Evolutionary conservation across 169 alveolate species (phyloP), one percentile per base, ranked within the genome.

Genomic region (Sarcocystis neurona): DNA sequence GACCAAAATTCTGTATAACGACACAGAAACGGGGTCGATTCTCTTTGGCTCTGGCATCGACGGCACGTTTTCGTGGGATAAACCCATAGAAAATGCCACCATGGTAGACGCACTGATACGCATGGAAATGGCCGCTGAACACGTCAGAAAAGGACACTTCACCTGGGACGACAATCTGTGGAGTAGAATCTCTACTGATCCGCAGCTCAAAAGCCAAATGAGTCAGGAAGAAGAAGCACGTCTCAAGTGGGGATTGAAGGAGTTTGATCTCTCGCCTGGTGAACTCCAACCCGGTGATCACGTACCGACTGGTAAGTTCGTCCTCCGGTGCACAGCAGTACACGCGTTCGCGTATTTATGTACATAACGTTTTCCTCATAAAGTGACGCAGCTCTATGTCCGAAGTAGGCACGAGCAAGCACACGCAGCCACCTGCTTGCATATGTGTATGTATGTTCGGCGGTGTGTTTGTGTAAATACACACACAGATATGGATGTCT

Each of bases 111-210:
- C 94, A n/a, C 39, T 92, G 44, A 75, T 92, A 39, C 90, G 77
- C 66, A 89, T 92, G 93, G 94, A 92, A n/a, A 92, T 92, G 87
- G 93, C 94, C 23, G 63, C 79, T 32, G 94, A 92, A 87, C 87
- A 89, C 41, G 63, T 86, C 43, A 66, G 94, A 27, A 79, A 87
- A 39, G 94, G 94, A 6, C 87, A 91, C 53, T 53, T 79, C 74
- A 48, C 75, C 30, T 39, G 82, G 32, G 41, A 77, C 0, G 87
- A 74, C 20, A 92, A 92, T 15, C 85, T 84, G 63, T 91, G 85
- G 88, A 87, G 12, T 32, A 82, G 6, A 41, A 78, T 43, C 77
- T 72, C 68, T 80, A 75, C 41, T 88, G 79, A 15, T 41, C 89
- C 68, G 37, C 12, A 23, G n/a, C 86, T 44, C 77, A 89, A 39